Conservation (phyloP, 2,329 filamentous ascomycete species). For the Diaporthe destruens region DNA sequence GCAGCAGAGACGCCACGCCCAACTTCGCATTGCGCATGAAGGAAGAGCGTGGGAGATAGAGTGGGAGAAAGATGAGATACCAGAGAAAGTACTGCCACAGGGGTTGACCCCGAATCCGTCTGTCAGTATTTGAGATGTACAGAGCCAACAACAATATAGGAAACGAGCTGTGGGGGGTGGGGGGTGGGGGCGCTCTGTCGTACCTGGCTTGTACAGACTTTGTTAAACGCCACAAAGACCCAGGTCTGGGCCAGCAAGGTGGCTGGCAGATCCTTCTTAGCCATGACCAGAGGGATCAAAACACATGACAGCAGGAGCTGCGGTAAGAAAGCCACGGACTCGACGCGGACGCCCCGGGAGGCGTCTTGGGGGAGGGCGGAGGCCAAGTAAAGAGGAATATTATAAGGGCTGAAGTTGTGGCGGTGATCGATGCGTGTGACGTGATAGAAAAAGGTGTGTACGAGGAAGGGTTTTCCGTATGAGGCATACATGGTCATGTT, state of each 20-base stretch:
- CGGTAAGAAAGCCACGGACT: slow-evolving; percentile 88
- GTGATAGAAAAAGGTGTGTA: slow-evolving; percentile 94
- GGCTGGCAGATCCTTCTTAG: slow-evolving; percentile 83
- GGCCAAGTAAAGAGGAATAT: slow-evolving; percentile 87
- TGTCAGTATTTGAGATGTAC: neutral
- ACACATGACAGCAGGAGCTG: slow-evolving; percentile 85
- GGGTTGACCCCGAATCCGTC: neutral
- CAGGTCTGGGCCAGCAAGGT: slow-evolving; percentile 96
- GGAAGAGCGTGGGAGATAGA: slow-evolving; percentile 87
- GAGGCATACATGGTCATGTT: slow-evolving; percentile 84
- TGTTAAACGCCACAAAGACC: slow-evolving; percentile 97
- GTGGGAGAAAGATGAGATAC: slow-evolving; percentile 94
- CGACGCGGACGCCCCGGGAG: slow-evolving; percentile 61
- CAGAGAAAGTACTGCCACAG: slow-evolving; percentile 88
- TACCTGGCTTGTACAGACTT: slow-evolving; percentile 98
- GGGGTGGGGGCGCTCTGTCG: slow-evolving; percentile 45
- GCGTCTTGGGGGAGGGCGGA: slow-evolving; percentile 69
- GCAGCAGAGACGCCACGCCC: slow-evolving; percentile 73
- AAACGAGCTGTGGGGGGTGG: neutral
- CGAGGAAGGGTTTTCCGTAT: slow-evolving; percentile 84
- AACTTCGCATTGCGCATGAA: slow-evolving; percentile 71
- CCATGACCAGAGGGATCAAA: slow-evolving; percentile 76
- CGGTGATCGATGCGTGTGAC: slow-evolving; percentile 93
- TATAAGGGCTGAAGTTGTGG: slow-evolving; percentile 98
- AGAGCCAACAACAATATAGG: no score